A percentile compares a stretch with the other conserved stretches of the same genome.
Evolutionary conservation across 768 basidiomycete genomes (phyloP).

Genomic region (Phaffia australis): DNA sequence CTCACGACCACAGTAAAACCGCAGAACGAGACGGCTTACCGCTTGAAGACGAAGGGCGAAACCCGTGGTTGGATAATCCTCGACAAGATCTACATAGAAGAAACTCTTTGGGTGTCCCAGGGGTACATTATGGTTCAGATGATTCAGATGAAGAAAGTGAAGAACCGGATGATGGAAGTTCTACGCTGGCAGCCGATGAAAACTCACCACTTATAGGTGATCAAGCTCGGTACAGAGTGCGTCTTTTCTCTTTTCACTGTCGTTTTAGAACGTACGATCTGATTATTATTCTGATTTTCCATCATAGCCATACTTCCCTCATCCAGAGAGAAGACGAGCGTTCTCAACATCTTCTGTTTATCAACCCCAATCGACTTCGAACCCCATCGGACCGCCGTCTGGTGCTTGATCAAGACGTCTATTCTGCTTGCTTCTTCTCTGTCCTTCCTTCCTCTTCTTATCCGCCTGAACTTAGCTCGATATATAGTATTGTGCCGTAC

Average conservation of each 20-base stretch:
- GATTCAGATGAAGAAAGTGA: not conserved
- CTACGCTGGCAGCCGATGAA: not conserved
- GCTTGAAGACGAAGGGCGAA: too few species aligned
- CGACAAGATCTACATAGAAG: too few species aligned
- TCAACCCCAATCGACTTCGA: not conserved
- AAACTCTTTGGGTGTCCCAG: not conserved
- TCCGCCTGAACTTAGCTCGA: too few species aligned
- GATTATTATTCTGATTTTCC: not conserved
- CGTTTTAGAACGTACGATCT: not conserved
- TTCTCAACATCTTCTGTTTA: conserved; percentile 3
- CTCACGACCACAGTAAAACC: not conserved
- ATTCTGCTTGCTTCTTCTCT: too few species aligned
- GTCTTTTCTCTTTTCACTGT: not conserved
- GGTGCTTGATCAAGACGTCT: too few species aligned
- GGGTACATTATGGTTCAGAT: not conserved
- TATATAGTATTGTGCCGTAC: too few species aligned
- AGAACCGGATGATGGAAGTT: not conserved
- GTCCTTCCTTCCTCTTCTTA: too few species aligned
- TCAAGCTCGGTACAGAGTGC: not conserved
- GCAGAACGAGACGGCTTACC: too few species aligned
- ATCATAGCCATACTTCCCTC: conserved; percentile 21
- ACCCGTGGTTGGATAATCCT: too few species aligned
- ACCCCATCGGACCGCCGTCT: too few species aligned
- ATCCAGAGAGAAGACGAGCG: conserved; percentile 20
- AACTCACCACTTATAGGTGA: not conserved